Conservation (phyloP, 805 yeast species). For the Tetrapisispora phaffii region DNA sequence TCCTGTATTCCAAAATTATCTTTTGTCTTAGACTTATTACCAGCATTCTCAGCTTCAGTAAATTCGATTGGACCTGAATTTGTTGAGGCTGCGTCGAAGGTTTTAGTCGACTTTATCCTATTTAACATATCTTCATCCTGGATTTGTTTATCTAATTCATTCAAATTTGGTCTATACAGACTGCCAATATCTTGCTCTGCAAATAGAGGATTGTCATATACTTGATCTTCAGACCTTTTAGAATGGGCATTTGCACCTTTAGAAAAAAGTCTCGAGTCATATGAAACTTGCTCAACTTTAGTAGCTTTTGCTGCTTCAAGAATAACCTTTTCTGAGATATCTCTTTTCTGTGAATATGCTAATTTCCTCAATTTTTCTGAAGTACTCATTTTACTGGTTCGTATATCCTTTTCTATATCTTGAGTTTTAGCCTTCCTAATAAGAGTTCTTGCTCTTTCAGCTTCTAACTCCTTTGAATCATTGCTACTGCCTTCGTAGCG, state of each 20-base stretch:
- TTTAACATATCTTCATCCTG: constrained; percentile 4
- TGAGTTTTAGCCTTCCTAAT: constrained; percentile 35
- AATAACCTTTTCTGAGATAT: constrained; percentile 47
- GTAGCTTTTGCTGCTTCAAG: constrained; percentile 39
- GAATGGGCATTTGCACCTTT: constrained; percentile 34
- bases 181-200: constrained; percentile 42
- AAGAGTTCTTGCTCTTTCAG: constrained; percentile 19
- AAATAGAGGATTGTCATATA: constrained; percentile 53
- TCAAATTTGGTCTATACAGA: constrained; percentile 37
- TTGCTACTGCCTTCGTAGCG: constrained; percentile 4
- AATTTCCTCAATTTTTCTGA: constrained; percentile 35
- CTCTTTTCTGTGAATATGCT: constrained; percentile 39
- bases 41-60: constrained; percentile 26
- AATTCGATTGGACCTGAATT: constrained; percentile 39
- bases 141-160: constrained; percentile 15
- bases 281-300: constrained; percentile 34
- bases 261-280: constrained; percentile 51
- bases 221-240: constrained; percentile 34
- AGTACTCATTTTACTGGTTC: constrained; percentile 35
- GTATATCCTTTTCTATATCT: constrained; percentile 40
- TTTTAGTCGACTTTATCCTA: not conserved
- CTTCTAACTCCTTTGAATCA: constrained; percentile 15
- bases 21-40: not conserved
- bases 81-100: constrained; percentile 2
- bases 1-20: not conserved